phyloP scores from a whole-genome alignment of 805 yeast genomes.

The Saccharomyces mikatae region DNA sequence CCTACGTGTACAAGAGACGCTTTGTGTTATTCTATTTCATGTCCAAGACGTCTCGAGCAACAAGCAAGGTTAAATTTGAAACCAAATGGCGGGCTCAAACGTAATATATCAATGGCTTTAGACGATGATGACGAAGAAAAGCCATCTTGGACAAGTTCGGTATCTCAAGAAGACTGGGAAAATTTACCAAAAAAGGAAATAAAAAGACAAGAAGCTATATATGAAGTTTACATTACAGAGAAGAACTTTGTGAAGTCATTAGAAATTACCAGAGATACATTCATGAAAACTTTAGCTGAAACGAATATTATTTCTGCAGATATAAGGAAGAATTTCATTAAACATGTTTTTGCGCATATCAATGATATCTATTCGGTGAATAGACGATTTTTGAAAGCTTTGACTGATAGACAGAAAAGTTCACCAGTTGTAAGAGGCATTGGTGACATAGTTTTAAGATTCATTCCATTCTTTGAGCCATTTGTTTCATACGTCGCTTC shows the following conservation, averaged over 20 bases:
- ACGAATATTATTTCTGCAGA: constrained; percentile 80
- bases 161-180: constrained; percentile 70
- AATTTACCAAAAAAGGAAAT: constrained; percentile 75
- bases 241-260: constrained; percentile 91
- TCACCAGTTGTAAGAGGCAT: constrained; percentile 77
- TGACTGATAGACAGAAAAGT: constrained; percentile 77
- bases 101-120: constrained; percentile 41
- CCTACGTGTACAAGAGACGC: constrained; percentile 89
- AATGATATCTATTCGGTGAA: constrained; percentile 80
- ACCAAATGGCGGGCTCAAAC: constrained; percentile 73
- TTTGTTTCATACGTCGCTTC: constrained; percentile 91
- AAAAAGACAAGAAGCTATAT: constrained; percentile 90
- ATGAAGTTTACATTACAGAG: constrained; percentile 89
- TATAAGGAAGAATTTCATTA: constrained; percentile 83
- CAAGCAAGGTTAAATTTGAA: constrained; percentile 87
- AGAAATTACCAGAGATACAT: constrained; percentile 86
- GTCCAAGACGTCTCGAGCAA: constrained; percentile 92
- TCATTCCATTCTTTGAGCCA: constrained; percentile 81
- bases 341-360: constrained; percentile 86
- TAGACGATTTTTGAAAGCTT: constrained; percentile 76
- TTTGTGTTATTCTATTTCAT: constrained; percentile 88
- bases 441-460: constrained; percentile 82
- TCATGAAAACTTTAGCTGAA: constrained; percentile 84
- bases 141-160: constrained; percentile 90
- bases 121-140: constrained; percentile 46